Conservation (phyloP, 225 moss, liverwort and hornwort species). For the Marchantia polymorpha region DNA sequence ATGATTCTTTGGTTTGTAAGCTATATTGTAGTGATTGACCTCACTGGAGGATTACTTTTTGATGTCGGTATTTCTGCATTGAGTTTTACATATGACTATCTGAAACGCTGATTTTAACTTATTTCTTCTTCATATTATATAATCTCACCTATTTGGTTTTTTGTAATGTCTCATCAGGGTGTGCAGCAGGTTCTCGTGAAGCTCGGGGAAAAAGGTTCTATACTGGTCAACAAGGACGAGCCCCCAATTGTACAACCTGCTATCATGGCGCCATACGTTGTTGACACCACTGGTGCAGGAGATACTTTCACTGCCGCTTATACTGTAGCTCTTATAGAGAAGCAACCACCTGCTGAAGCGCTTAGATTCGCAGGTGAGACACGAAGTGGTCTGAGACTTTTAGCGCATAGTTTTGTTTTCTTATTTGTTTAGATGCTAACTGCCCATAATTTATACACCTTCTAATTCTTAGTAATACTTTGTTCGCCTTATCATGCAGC, state of each 20-base stretch:
- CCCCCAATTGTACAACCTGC: slow-evolving; percentile 49
- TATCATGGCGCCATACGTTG: slow-evolving; percentile 58
- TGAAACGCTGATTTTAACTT: no score
- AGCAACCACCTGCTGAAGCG: slow-evolving; percentile 54
- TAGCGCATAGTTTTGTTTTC: neutral
- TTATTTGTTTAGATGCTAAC: neutral
- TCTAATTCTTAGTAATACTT: neutral
- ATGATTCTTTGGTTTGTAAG: neutral
- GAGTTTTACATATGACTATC: no score
- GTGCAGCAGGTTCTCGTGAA: slow-evolving; percentile 74
- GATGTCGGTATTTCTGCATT: no score
- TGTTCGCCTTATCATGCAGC: slow-evolving; percentile 34
- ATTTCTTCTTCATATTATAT: no score
- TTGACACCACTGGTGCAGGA: slow-evolving; percentile 74
- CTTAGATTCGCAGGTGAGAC: slow-evolving; percentile 74
- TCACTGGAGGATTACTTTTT: neutral
- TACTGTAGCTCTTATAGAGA: slow-evolving; percentile 66
- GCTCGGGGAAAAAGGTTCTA: slow-evolving; percentile 55
- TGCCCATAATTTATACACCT: no score
- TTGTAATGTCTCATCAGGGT: slow-evolving; percentile 38
- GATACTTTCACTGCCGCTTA: slow-evolving; percentile 78
- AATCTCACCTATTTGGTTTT: neutral
- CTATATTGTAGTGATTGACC: neutral
- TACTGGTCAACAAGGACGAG: slow-evolving; percentile 55
- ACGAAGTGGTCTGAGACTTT: neutral